Percentiles rank a stretch among this genome's conserved stretches.
Conservation (phyloP, 495 filamentous ascomycete species). For the Letharia lupina region DNA sequence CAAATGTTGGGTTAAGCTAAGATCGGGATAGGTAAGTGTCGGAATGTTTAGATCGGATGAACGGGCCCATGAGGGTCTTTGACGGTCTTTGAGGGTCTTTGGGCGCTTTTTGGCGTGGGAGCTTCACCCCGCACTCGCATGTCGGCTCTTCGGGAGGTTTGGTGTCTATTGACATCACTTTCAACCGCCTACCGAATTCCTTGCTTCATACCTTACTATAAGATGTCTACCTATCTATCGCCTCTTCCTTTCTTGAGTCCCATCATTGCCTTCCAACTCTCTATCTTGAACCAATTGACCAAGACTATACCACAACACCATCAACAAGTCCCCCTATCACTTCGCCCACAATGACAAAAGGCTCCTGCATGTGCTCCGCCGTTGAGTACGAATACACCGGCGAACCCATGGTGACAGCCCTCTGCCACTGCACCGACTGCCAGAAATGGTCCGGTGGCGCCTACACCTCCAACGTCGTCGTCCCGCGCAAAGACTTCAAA, state of each 20-base stretch:
- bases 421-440: slow-evolving; percentile 44
- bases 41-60: neutral
- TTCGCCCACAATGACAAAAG: slow-evolving; percentile 25
- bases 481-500: slow-evolving; percentile 35
- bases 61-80: slow-evolving; percentile 3
- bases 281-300: too few species aligned
- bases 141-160: neutral
- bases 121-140: neutral
- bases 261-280: neutral
- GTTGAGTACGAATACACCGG: slow-evolving; percentile 31
- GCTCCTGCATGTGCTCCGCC: slow-evolving; percentile 38
- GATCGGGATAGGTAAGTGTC: neutral
- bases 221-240: neutral
- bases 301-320: neutral
- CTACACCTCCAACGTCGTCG: slow-evolving; percentile 42
- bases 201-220: neutral
- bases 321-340: neutral
- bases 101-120: neutral
- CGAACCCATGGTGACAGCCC: slow-evolving; percentile 31
- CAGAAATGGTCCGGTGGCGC: slow-evolving; percentile 44
- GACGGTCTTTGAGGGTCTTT: slow-evolving; percentile 4
- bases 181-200: neutral
- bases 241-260: neutral
- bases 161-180: neutral
- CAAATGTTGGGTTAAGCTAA: neutral